A percentile compares a stretch with the other conserved stretches of the same genome.
phyloP scores from a whole-genome alignment of 2,329 filamentous ascomycete genomes.

The Albophoma yamanashiensis region DNA sequence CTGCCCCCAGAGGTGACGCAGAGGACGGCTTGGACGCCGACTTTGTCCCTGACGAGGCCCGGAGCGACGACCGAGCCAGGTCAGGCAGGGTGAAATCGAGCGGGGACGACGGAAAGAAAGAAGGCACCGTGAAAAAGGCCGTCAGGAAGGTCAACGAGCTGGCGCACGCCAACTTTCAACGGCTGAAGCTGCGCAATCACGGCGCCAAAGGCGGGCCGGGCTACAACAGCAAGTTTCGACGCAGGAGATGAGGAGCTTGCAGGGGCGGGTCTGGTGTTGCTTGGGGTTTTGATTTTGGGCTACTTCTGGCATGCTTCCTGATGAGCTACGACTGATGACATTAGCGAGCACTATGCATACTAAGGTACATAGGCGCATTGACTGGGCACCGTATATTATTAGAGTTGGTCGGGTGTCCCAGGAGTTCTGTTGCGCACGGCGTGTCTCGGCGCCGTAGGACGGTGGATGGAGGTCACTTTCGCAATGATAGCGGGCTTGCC shows the following conservation, averaged over 20 bases:
- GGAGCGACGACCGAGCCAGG: neutral
- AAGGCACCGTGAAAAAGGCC: conserved; percentile 37
- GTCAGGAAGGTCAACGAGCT: conserved; percentile 52
- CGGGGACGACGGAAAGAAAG: conserved; percentile 22
- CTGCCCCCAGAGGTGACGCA: conserved; percentile 6
- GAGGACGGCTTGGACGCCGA: conserved; percentile 3
- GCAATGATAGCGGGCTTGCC: neutral
- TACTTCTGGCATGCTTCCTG: neutral
- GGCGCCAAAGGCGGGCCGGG: conserved; percentile 52
- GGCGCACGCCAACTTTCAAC: conserved; percentile 56
- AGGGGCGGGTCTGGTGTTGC: neutral
- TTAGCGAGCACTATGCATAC: neutral
- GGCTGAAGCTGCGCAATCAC: conserved; percentile 51
- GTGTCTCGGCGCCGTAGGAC: neutral
- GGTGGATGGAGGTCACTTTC: neutral
- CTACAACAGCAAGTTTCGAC: conserved; percentile 46
- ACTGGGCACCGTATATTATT: neutral
- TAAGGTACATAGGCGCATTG: neutral
- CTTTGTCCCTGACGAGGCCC: neutral
- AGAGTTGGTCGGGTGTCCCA: neutral
- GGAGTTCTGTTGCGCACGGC: neutral
- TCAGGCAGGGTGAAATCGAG: conserved; percentile 5
- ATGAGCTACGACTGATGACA: neutral
- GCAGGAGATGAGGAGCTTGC: conserved; percentile 23
- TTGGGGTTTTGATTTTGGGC: neutral